phyloP scores from a whole-genome alignment of 495 filamentous ascomycete genomes.

The Penicillium pancosmium region DNA sequence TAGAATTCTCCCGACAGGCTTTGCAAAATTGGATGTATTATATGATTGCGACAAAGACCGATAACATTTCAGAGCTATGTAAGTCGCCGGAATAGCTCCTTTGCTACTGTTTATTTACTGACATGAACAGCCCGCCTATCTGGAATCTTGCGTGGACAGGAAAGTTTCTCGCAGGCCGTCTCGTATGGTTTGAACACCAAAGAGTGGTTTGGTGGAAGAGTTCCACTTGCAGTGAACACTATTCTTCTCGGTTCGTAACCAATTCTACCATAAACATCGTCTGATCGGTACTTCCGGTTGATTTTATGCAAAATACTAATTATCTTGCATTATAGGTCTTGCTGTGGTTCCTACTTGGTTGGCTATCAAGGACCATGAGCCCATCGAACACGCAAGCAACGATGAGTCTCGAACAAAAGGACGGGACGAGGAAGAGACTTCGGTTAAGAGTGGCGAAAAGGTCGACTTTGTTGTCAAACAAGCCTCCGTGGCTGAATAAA shows the following conservation, averaged over 20 bases:
- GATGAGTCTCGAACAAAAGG: neutral
- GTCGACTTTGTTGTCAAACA: neutral
- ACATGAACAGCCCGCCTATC: constrained; percentile 49
- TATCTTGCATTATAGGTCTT: constrained; percentile 18
- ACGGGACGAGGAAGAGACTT: constrained; percentile 4
- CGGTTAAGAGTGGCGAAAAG: neutral
- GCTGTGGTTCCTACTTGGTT: constrained; percentile 19
- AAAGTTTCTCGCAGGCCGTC: constrained; percentile 63
- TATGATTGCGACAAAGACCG: constrained; percentile 58
- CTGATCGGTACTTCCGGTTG: neutral
- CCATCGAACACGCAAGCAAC: constrained; percentile 5
- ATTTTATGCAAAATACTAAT: neutral
- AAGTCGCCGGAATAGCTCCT: constrained; percentile 24
- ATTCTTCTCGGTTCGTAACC: constrained; percentile 45
- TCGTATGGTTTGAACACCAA: constrained; percentile 57
- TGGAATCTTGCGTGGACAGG: constrained; percentile 60
- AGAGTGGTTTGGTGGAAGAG: constrained; percentile 49
- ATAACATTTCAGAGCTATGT: constrained; percentile 56
- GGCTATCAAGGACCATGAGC: neutral
- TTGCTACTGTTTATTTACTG: constrained; percentile 12
- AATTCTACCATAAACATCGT: neutral
- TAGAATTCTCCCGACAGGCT: constrained; percentile 46
- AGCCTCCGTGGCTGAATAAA: neutral
- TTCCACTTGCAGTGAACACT: constrained; percentile 53
- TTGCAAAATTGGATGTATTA: constrained; percentile 60